Base-by-base conservation (phyloP, 495 filamentous ascomycete genomes). In the Trichocladium uniseriatum region DNA sequence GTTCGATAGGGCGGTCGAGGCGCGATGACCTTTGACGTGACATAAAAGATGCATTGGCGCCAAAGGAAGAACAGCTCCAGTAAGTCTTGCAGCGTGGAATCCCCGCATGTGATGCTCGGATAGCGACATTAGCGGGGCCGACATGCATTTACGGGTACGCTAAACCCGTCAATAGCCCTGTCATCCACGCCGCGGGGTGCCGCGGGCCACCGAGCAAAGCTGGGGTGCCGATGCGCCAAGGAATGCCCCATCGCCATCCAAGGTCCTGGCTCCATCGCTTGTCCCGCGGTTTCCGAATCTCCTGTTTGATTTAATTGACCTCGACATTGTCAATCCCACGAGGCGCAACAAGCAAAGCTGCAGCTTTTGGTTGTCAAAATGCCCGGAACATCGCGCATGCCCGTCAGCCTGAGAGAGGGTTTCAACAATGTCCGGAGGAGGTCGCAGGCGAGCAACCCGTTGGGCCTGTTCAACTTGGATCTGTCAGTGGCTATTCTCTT, bases 391-490 rank as follows among this genome's bases (percentile, higher is more conserved):
- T 82, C 80, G 45, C 71, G 82, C 63, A 77, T 86, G 65, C 81
- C 82, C 57, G 69, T 82, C 42, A 83, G 79, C 64, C 68, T 86
- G 62, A 71, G 81, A 41, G 75, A 79, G 62, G 77, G 73, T 67
- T 77, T 84, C 66, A 70, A 73, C 45, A 68, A 41, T 44, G 70
- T 76, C 55, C 72, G 72, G 62, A 76, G 73, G 54, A 70, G 67
- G 38, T 64, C 70, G 37, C 70, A 77, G 48, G 69, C 79, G 45
- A 72, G 65, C 45, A 76, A 76, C 53, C 76, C 81, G 56, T 61
- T 80, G 50, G 74, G 79, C 32, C 66, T 79, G 48, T 61, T 92
- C 43, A 92, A 89, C 63, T 59, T 94, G 49, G 87, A 94, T 58
- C 63, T 92, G 88, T 94, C 73, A 78, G 85, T 77, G 41, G 38